Percentiles rank a stretch among this genome's conserved stretches.
Conservation (phyloP, 2,329 filamentous ascomycete genomes). For the Daldinia sp. region DNA sequence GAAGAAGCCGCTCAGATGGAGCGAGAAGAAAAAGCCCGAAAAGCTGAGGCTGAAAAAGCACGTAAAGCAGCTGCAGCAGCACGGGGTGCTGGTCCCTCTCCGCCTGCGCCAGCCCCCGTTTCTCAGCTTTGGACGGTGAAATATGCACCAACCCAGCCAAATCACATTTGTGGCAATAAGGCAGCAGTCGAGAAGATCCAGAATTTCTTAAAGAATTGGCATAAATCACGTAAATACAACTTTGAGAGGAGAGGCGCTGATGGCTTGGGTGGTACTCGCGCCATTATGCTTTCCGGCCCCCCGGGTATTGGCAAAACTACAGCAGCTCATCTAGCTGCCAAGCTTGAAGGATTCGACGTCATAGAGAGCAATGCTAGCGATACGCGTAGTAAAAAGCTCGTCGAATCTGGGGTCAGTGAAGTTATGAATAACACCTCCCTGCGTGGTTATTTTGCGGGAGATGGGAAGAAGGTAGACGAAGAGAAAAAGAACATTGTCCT, state of each 20-base stretch:
- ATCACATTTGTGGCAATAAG: conserved; percentile 96
- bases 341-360: conserved; percentile 91
- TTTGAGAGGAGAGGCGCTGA: conserved; percentile 88
- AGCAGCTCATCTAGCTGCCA: conserved; percentile 92
- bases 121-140: conserved; percentile 91
- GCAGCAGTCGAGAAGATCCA: conserved; percentile 88
- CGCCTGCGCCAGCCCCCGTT: conserved; percentile 59
- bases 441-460: conserved; percentile 87
- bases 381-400: conserved; percentile 92
- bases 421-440: conserved; percentile 95
- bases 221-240: conserved; percentile 78
- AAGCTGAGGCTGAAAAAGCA: conserved; percentile 65
- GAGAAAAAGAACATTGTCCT: conserved; percentile 93
- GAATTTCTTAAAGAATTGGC: conserved; percentile 86
- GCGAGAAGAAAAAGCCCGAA: conserved; percentile 75
- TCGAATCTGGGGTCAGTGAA: conserved; percentile 88
- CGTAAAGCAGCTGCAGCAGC: conserved; percentile 64
- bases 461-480: conserved; percentile 81
- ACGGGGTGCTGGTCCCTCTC: conserved; percentile 54
- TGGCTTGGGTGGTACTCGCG: conserved; percentile 83
- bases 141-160: conserved; percentile 87
- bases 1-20: conserved; percentile 88
- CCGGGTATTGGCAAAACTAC: conserved; percentile 98
- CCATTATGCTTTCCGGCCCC: conserved; percentile 95
- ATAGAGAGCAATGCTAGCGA: conserved; percentile 97